phyloP scores from a whole-genome alignment of 2,329 filamentous ascomycete species.

The Aspergillus tanneri region DNA sequence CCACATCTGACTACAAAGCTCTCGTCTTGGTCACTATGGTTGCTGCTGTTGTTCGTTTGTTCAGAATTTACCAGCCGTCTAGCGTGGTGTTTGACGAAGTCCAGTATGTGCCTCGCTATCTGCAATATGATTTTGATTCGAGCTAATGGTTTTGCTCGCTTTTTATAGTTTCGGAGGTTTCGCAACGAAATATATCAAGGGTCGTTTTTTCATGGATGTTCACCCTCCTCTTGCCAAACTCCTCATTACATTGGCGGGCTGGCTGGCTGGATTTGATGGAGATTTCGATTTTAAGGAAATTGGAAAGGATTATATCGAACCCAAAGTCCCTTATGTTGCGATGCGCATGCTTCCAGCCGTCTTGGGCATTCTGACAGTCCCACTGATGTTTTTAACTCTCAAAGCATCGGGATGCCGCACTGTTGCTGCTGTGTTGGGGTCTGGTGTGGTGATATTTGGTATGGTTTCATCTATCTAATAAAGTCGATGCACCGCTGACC shows the following conservation, averaged over 20 bases:
- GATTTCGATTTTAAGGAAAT: constrained; percentile 99
- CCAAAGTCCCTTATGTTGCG: constrained; percentile 90
- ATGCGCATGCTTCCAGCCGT: constrained; percentile 94
- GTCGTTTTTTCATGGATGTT: constrained; percentile 99
- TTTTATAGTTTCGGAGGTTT: constrained; percentile 85
- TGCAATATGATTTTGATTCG: too few relatives aligned
- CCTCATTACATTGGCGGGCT: constrained; percentile 91
- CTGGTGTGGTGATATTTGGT: constrained; percentile 89
- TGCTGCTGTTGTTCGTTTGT: constrained; percentile 78
- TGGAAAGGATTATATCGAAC: constrained; percentile 96
- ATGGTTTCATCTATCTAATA: constrained; percentile 24
- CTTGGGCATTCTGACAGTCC: constrained; percentile 82
- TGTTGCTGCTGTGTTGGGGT: constrained; percentile 76
- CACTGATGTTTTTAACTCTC: constrained; percentile 90
- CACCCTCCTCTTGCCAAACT: constrained; percentile 96
- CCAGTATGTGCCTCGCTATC: constrained; percentile 66
- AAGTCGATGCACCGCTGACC: constrained; percentile 14
- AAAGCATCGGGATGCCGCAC: constrained; percentile 89
- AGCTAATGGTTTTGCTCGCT: too few relatives aligned
- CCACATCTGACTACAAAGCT: constrained; percentile 77
- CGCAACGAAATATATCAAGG: constrained; percentile 98
- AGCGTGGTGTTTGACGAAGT: constrained; percentile 99
- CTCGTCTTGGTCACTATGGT: constrained; percentile 71
- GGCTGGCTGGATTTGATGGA: constrained; percentile 90
- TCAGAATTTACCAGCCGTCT: constrained; percentile 91